Evolutionary conservation across 2,329 filamentous ascomycete species (phyloP), one percentile per base, ranked within the genome.

Genomic region (Fusarium illudens): DNA sequence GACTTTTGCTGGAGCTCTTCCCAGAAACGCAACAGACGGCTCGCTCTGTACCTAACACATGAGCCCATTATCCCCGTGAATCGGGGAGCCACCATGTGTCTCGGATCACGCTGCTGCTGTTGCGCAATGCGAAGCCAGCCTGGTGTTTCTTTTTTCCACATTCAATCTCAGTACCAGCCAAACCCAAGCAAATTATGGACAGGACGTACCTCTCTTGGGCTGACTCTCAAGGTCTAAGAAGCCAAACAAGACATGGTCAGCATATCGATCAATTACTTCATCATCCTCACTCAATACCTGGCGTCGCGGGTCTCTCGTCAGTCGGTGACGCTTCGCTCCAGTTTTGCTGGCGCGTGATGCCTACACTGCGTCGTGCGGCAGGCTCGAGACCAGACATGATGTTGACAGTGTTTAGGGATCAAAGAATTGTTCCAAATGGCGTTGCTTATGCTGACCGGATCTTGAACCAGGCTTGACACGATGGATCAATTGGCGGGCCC

Each of bases 51-150:
- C 2, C 1, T 6, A 9, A 42, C 9, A 4, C 53, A 59, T 13
- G n/a, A 4, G 6, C 22, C 4, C 3, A 27, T 5, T 12, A 42
- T 27, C 6, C 39, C 30, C 4, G 29, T 51, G 22, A 8, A 46
- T 1, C 62, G 53, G 17, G 62, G 62, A 6, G 37, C 19, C n/a
- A 60, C 34, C 54, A 65, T 33, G 12, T 39, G 54, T 8, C 60
- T 50, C 3, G 27, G 34, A 9, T 65, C 62, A 4, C 12, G 30
- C 17, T 58, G 50, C 12, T 65, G 62, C 8, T 37, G 42, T 10
- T 10, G 19, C 11, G n/a, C 50, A 5, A 65, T 12, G 2, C 19
- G 30, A 22, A 51, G 4, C 39, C 39, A 44, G 8, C 39, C 39
- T n/a, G 20, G 39, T 17, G 9, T 25, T 6, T 44, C 39, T 44